These are phyloP conservation scores for Verticillium zaregamsianum DNA, from an alignment of 2,329 filamentous ascomycete species.

Conservation along the genomic window DNA sequence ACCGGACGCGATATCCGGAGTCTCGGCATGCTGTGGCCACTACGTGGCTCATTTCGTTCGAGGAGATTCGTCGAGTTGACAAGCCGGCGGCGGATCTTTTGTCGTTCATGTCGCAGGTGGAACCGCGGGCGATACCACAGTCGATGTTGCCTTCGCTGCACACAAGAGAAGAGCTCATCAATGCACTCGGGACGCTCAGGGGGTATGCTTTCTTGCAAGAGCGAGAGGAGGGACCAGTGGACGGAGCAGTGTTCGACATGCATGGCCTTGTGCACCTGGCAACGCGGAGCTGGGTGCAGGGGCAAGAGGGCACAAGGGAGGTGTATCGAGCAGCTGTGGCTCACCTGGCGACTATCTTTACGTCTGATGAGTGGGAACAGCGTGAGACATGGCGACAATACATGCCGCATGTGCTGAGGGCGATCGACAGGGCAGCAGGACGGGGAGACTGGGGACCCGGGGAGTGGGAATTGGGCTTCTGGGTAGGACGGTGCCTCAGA, in stretches of 20 bases:
- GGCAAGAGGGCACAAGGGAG: not conserved
- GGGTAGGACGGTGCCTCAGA: not conserved
- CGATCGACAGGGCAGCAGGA: not conserved
- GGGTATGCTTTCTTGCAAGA: conserved; percentile 25
- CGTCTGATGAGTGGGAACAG: conserved; percentile 2
- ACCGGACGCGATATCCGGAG: conserved; percentile 23
- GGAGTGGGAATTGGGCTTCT: not conserved
- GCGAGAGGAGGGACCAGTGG: too few relatives aligned
- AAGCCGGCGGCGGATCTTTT: conserved; percentile 28
- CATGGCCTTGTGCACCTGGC: conserved; percentile 31
- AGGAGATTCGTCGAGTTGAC: conserved; percentile 26
- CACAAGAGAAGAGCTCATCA: conserved; percentile 7
- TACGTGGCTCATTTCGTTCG: conserved; percentile 36
- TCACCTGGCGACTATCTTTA: conserved; percentile 1
- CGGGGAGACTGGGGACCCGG: not conserved
- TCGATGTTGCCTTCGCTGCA: conserved; percentile 21
- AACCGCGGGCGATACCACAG: conserved; percentile 31
- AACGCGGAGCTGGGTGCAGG: conserved; percentile 21
- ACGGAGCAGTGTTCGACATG: conserved; percentile 26
- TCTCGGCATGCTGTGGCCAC: conserved; percentile 29
- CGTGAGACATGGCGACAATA: conserved; percentile 1
- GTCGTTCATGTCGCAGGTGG: conserved; percentile 33
- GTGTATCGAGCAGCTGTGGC: not conserved
- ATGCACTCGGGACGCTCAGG: conserved; percentile 22
- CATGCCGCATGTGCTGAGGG: conserved; percentile 4